These are phyloP conservation scores for Curvularia lunata DNA, from an alignment of 2,329 filamentous ascomycete genomes.

Conservation along the genomic window DNA sequence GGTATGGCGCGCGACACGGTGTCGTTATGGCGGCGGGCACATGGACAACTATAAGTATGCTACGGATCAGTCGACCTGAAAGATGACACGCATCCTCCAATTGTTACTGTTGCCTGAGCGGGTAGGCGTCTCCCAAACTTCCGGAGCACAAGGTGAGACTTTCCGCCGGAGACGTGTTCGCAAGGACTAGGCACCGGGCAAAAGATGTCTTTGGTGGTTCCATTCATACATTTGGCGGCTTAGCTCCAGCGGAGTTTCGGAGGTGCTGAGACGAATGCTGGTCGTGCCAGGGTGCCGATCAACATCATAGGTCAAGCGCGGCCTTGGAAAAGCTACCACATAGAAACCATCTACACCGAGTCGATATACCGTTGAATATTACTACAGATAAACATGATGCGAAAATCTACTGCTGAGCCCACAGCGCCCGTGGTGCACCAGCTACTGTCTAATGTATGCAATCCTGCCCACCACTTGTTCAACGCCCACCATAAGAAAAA, in stretches of 20 bases:
- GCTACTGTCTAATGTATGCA: slow-evolving; percentile 44
- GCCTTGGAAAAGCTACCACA: neutral
- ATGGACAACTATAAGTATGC: slow-evolving; percentile 32
- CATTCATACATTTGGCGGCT: slow-evolving; percentile 16
- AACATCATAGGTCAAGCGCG: slow-evolving; percentile 8
- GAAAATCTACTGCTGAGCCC: slow-evolving; percentile 23
- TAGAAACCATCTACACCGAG: neutral
- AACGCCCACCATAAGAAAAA: slow-evolving; percentile 28
- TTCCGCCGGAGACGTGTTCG: slow-evolving; percentile 7
- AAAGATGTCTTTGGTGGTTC: slow-evolving; percentile 2
- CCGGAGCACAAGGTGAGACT: neutral
- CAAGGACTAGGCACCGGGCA: neutral
- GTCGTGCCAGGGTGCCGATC: slow-evolving; percentile 7
- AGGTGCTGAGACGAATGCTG: slow-evolving; percentile 15
- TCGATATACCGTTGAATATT: slow-evolving; percentile 15
- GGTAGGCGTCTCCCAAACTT: neutral
- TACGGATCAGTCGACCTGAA: slow-evolving; percentile 32
- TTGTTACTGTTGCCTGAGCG: slow-evolving; percentile 17
- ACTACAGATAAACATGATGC: slow-evolving; percentile 22
- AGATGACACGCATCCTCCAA: slow-evolving; percentile 37
- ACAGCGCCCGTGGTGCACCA: slow-evolving; percentile 43
- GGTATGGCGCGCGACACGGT: slow-evolving; percentile 26
- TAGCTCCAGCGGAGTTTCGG: slow-evolving; percentile 23
- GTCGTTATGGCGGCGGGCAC: slow-evolving; percentile 32
- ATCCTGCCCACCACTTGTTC: slow-evolving; percentile 18